Evolutionary conservation across 176 grass and related monocot species (phyloP).

Genomic region (Aegilops umbellulata): DNA sequence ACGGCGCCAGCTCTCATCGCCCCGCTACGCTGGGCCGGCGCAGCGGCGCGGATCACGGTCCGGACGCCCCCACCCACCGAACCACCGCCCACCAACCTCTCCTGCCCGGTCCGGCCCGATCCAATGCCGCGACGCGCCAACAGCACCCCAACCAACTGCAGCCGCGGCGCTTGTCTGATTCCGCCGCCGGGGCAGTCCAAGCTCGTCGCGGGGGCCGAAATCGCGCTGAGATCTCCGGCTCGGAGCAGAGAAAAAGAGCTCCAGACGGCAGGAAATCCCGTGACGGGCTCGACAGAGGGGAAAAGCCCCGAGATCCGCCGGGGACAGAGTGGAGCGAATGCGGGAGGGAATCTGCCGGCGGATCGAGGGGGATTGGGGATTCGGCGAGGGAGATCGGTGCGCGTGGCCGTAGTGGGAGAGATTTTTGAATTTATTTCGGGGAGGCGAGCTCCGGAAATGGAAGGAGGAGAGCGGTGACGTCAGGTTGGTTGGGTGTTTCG

Average conservation of each 20-base stretch:
- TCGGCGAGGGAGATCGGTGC: background rate
- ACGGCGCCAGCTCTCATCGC: slow-evolving; percentile 42
- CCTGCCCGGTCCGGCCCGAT: background rate
- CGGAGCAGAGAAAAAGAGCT: background rate
- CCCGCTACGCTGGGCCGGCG: background rate
- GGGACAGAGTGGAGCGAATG: background rate
- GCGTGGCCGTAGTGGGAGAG: background rate
- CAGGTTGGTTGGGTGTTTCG: background rate
- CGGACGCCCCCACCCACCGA: background rate
- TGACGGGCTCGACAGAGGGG: background rate
- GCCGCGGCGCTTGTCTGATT: background rate
- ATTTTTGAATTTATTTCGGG: slow-evolving; percentile 23
- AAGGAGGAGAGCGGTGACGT: background rate
- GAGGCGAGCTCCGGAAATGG: slow-evolving; percentile 11
- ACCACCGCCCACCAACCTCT: background rate
- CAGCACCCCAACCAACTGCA: background rate
- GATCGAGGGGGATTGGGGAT: slow-evolving; percentile 30
- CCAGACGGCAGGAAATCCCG: background rate
- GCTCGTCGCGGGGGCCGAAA: background rate
- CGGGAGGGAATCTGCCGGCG: background rate
- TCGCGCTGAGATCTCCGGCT: background rate
- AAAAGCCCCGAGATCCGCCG: slow-evolving; percentile 3
- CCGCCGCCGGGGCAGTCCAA: background rate
- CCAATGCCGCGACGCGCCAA: slow-evolving; percentile 21
- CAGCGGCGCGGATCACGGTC: slow-evolving; percentile 23